Percentiles rank a stretch among this genome's conserved stretches.
These are phyloP conservation scores for Phallus indusiatus DNA, from an alignment of 768 basidiomycete genomes.

Conservation along the genomic window DNA sequence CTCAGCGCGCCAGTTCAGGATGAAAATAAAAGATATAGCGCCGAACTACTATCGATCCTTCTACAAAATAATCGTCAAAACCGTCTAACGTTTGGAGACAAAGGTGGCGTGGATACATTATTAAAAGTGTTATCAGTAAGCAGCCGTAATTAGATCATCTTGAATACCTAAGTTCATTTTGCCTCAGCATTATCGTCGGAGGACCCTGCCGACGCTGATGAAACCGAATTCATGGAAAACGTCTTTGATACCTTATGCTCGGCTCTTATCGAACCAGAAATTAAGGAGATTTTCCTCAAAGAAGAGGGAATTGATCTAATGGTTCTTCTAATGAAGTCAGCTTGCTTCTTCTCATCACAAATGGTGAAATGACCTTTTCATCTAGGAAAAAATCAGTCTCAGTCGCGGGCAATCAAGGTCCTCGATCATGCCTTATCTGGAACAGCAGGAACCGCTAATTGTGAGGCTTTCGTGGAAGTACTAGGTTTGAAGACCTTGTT, in stretches of 20 bases:
- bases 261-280: constrained; percentile 62
- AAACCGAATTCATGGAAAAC: constrained; percentile 98
- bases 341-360: constrained; percentile 6
- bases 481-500: constrained; percentile 87
- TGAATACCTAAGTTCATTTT: constrained; percentile 3
- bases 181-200: constrained; percentile 72
- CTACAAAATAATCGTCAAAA: constrained; percentile 68
- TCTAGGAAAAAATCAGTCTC: constrained; percentile 68
- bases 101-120: constrained; percentile 68
- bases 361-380: neutral
- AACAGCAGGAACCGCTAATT: constrained; percentile 52
- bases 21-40: constrained; percentile 89
- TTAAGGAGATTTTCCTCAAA: constrained; percentile 76
- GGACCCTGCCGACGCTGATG: constrained; percentile 84
- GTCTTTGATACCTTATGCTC: constrained; percentile 87
- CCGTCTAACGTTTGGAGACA: constrained; percentile 55
- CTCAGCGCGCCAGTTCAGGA: constrained; percentile 67
- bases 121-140: constrained; percentile 77
- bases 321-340: constrained; percentile 96
- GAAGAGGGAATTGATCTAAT: constrained; percentile 94
- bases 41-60: constrained; percentile 87
- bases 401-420: constrained; percentile 80
- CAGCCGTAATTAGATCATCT: constrained; percentile 10
- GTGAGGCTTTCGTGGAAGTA: constrained; percentile 81
- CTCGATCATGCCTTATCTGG: constrained; percentile 88